Percentiles rank a stretch among this genome's conserved stretches.
Evolutionary conservation across 140 eudicot genomes (phyloP).

Genomic region (Anethum foeniculum): DNA sequence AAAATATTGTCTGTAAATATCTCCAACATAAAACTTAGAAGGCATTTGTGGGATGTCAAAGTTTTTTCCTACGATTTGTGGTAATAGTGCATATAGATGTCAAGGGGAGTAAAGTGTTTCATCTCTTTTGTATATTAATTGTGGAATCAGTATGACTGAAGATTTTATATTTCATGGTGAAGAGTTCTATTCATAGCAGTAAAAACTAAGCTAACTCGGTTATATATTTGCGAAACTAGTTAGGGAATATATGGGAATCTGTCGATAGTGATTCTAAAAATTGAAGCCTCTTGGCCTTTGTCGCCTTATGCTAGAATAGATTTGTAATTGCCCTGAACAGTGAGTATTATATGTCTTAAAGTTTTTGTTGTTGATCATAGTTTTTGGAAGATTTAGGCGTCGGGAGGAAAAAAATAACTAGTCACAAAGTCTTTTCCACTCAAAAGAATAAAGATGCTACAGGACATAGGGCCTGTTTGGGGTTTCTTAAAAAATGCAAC

Average conservation of each 20-base stretch:
- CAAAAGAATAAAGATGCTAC: background rate
- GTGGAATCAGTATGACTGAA: background rate
- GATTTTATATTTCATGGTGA: background rate
- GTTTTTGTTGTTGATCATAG: background rate
- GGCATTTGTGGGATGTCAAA: background rate
- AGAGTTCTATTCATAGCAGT: background rate
- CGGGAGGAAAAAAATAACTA: background rate
- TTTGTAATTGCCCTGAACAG: background rate
- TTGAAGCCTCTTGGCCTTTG: background rate
- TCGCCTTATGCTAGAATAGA: background rate
- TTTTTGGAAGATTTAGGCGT: background rate
- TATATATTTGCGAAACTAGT: background rate
- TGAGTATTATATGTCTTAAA: background rate
- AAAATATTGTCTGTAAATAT: background rate
- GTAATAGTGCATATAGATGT: background rate
- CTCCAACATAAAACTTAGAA: background rate
- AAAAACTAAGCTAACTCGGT: background rate
- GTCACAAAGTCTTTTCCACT: background rate
- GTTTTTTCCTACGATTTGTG: background rate
- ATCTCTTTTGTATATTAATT: background rate
- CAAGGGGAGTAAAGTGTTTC: background rate
- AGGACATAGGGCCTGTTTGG: too few relatives aligned
- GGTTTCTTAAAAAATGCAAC: too few relatives aligned
- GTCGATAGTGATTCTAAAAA: background rate
- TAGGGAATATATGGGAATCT: background rate